Base-by-base conservation (phyloP, 768 basidiomycete genomes). In the Mycena chlorophos region DNA sequence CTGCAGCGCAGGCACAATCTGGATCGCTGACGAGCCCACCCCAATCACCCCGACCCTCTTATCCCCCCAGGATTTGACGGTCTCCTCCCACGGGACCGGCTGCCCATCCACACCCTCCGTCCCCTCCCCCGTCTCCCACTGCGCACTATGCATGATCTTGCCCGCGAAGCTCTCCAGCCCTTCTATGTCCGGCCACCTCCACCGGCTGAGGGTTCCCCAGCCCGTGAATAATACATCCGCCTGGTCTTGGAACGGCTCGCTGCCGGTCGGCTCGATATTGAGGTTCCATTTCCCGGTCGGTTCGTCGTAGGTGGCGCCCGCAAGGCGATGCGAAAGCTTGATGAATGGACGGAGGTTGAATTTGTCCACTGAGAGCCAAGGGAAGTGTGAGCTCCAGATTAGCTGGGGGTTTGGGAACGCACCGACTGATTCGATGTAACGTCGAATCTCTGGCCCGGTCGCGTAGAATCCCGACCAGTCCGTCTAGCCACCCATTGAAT, bases 111-210 rank as follows among this genome's bases (percentile, higher is more conserved):
- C n/a, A n/a, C n/a, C n/a, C n/a, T 39, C 65, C 65, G n/a, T 62
- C 61, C 65, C 66, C 30, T 74, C 66, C 12, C 66, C 74, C 27
- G 69, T 72, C 23, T 81, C 77, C 82, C 86, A 87, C 1, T 78
- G 65, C 0, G 86, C 87, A n/a, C 82, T 83, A 60, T 90, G 88
- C 1, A 85, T 68, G 14, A 87, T 66, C 48, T 70, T 74, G 3
- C 87, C 88, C 56, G 77, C 70, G 68, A 84, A 89, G 6, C 67
- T 71, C 16, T 81, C 68, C 26, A 87, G 65, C 3, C 85, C 86
- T 8, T 72, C 66, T 40, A 88, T 86, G 40, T 84, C 78, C 2
- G 87, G 88, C 87, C 85, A 88, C 25, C 76, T 72, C 85, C 85
- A 87, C 5, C 81, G 68, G 47, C 80, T 83, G 42, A 86, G 65